Evolutionary conservation across 108 stramenopile genomes (phyloP).

Genomic region (Cyclotella choctawhatcheeana): DNA sequence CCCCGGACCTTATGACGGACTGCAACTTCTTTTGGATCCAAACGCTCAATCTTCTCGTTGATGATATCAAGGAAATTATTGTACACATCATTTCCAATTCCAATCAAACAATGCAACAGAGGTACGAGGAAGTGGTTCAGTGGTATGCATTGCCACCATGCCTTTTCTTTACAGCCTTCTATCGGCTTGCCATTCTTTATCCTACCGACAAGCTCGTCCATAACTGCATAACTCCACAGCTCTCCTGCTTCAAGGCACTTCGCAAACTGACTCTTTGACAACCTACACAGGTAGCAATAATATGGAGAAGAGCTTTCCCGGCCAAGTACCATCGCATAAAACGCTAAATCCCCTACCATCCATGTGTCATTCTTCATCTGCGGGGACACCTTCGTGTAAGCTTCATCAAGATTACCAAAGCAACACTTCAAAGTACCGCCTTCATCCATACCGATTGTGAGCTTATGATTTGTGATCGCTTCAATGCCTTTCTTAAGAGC

Average conservation of each 20-base stretch:
- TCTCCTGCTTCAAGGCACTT: not conserved
- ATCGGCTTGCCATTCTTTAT: not conserved
- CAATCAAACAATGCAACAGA: not conserved
- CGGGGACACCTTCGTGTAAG: not conserved
- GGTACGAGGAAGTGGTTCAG: not conserved
- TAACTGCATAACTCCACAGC: not conserved
- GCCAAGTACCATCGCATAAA: not conserved
- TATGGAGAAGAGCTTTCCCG: not conserved
- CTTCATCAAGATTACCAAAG: not conserved
- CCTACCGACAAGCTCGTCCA: not conserved
- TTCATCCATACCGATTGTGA: not conserved
- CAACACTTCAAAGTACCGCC: not conserved
- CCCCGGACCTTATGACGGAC: not conserved
- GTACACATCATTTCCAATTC: not conserved
- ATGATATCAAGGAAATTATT: not conserved
- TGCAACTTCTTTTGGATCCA: not conserved
- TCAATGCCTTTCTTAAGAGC: not conserved
- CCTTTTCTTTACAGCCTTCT: not conserved
- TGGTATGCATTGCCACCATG: not conserved
- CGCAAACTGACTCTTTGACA: not conserved
- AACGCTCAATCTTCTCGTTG: not conserved
- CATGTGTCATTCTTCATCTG: too few relatives aligned
- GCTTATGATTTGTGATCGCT: not conserved
- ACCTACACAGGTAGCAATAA: not conserved
- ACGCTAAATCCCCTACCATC: constrained; percentile 4